Evolutionary conservation across 768 basidiomycete species (phyloP), one percentile per base, ranked within the genome.

Genomic region (Agrocybe pediades): DNA sequence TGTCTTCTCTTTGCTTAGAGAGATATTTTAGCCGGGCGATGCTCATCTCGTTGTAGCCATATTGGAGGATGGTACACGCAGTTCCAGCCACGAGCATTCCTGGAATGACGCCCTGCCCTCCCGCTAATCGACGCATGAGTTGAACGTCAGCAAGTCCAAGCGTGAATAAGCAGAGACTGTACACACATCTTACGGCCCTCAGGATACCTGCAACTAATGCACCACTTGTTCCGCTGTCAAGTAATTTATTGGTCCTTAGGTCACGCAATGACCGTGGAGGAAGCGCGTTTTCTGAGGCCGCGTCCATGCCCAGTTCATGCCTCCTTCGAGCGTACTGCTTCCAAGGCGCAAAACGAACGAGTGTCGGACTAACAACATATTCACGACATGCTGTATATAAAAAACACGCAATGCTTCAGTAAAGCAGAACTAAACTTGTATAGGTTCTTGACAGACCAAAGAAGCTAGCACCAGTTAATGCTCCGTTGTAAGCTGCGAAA

Each of bases 161-260:
- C 20, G 9, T 40, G 40, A 16, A 41, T 24, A 24, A 43, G 41
- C 40, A 48, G 17, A 42, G 36, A 9, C 11, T 26, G 25, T 29
- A 74, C 86, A 55, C 62, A 91, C 91, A 77, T 67, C 75, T 83
- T 55, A 76, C 60, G 2, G 79, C 82, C 68, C 69, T 79, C 46
- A 77, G 78, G 9, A 84, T 55, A 2, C 84, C 85, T 41, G 89
- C 92, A 0, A 88, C 75, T 5, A 86, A 57, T 4, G 80, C 83
- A 16, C 92, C 92, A 56, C 90, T 88, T 16, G 89, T 21, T n/a
- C 79, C 81, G 15, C 84, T 87, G 65, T 94, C 92, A 3, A 89
- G 71, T 4, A 92, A 67, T 49, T 82, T 78, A 25, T 83, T 74
- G 55, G 71, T 75, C 46, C 89, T 77, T 56, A 90, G 67, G 43